Evolutionary conservation across 1,139 yeast species (phyloP), one percentile per base, ranked within the genome.

Genomic region (Sugiyamaella novakii): DNA sequence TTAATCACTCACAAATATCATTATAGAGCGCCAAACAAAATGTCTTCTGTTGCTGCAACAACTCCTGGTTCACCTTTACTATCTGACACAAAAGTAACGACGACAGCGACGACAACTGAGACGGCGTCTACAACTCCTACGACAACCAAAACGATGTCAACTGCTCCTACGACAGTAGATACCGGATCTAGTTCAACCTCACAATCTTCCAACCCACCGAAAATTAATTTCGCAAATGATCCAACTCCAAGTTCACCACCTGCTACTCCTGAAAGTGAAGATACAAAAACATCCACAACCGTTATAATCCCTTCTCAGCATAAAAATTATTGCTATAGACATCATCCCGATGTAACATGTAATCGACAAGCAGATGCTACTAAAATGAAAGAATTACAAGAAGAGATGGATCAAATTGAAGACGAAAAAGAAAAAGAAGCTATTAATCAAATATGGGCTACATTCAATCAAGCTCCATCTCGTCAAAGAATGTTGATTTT

Each of bases 401-500:
- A 63, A 58, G 62, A 87, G 39, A 56, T 68, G 50, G 67, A 76
- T 50, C 69, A 77, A 54, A 70, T 86, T 53, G 87, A 83, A 54
- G 73, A 71, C 58, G 64, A 76, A 37, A 70, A 81, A 54, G 92
- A 86, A 65, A 80, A 82, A 61, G 81, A 84, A 64, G 83, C 87
- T 50, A 78, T 87, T 50, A 72, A 82, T 50, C 85, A 84, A 61
- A 83, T 85, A 33, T 83, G 95, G 95, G 76, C 91, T 34, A 77
- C 85, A 40, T 85, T 86, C 68, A 73, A 86, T 47, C 83, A 89
- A 28, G 82, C 96, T 7, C 84, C 83, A 18, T 74, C 75, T 51
- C 78, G 73, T 43, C 89, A 81, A 65, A 75, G 97, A 44, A 78
- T 80, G 50, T 72, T 91, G 44, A 87, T 92, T 3, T 69, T 92